A percentile compares a stretch with the other conserved stretches of the same genome.
Evolutionary conservation across 2,329 filamentous ascomycete genomes (phyloP).

Genomic region (Tothia fuscella): DNA sequence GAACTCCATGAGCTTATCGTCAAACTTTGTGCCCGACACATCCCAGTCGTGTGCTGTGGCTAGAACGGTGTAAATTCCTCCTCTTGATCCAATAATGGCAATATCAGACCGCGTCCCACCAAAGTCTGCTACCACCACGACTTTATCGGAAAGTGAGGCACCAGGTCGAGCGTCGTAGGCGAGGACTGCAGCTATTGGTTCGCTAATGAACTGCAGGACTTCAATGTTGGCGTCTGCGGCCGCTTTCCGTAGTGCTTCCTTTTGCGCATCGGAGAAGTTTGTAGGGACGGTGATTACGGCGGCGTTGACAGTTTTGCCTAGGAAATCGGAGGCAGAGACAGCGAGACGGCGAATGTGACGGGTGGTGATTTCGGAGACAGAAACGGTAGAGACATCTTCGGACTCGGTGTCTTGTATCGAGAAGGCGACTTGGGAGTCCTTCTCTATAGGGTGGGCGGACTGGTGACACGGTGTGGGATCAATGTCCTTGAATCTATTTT

Average conservation of each 20-base stretch:
- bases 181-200: constrained; percentile 78
- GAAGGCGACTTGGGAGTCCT: constrained; percentile 63
- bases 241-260: constrained; percentile 63
- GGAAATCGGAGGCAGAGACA: constrained; percentile 76
- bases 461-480: constrained; percentile 91
- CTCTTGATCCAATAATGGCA: constrained; percentile 77
- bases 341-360: constrained; percentile 75
- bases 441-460: constrained; percentile 76
- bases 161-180: constrained; percentile 84
- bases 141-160: constrained; percentile 57
- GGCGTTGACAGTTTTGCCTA: constrained; percentile 88
- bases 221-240: constrained; percentile 74
- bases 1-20: constrained; percentile 86
- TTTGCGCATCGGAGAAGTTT: constrained; percentile 82
- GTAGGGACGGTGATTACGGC: constrained; percentile 90
- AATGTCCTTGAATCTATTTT: constrained; percentile 70
- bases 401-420: constrained; percentile 61
- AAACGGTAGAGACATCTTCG: constrained; percentile 49
- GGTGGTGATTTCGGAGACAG: constrained; percentile 69
- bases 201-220: constrained; percentile 82
- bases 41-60: constrained; percentile 95
- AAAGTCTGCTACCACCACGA: constrained; percentile 80
- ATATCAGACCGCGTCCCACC: constrained; percentile 90
- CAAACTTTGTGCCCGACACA: constrained; percentile 71
- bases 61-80: constrained; percentile 91